Percentiles rank a stretch among this genome's conserved stretches.
phyloP scores from a whole-genome alignment of 176 grass and related monocot genomes.

The Dactylis glomerata region DNA sequence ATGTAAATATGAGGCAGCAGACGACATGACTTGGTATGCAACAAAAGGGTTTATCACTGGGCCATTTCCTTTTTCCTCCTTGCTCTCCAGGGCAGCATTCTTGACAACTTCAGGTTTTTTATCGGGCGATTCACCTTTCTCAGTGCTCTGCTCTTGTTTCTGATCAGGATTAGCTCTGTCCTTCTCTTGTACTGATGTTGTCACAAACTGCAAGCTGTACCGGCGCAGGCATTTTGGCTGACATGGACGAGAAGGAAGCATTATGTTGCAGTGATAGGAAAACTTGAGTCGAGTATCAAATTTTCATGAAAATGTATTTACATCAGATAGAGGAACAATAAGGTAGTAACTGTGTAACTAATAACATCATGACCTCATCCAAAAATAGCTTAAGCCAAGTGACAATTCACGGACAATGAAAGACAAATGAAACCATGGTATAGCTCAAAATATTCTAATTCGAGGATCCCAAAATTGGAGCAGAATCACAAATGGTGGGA shows the following conservation, averaged over 20 bases:
- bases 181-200: constrained; percentile 73
- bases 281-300: neutral
- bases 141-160: constrained; percentile 24
- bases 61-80: constrained; percentile 22
- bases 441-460: neutral
- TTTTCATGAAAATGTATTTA: neutral
- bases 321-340: neutral
- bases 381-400: neutral
- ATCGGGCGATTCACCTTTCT: constrained; percentile 18
- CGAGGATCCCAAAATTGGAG: neutral
- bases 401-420: neutral
- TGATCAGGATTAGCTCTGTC: constrained; percentile 7
- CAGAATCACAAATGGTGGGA: neutral
- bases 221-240: constrained; percentile 67
- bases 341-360: neutral
- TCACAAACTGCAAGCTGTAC: constrained; percentile 57
- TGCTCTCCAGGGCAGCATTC: neutral
- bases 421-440: neutral
- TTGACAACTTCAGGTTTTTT: constrained; percentile 11
- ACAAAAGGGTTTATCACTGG: constrained; percentile 43
- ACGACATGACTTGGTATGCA: constrained; percentile 59
- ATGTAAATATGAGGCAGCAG: constrained; percentile 79
- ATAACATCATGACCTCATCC: neutral
- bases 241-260: constrained; percentile 17
- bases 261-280: neutral